Conservation (phyloP, 148 eudicot genomes). For the Nyssa sinensis region DNA sequence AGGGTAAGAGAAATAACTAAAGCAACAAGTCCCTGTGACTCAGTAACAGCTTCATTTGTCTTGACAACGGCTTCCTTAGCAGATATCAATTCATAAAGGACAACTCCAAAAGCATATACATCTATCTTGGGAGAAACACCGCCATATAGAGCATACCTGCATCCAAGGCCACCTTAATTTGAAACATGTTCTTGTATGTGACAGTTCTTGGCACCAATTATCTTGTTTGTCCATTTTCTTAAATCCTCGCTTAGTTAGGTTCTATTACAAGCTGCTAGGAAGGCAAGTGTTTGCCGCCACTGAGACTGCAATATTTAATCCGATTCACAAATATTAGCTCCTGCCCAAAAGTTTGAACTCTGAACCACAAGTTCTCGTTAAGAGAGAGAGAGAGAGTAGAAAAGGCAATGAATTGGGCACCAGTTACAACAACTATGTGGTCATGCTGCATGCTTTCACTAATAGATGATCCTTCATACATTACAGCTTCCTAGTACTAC, state of each 20-base stretch:
- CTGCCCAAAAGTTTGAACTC: neutral
- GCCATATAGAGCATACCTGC: slow-evolving; percentile 69
- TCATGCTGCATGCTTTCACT: neutral
- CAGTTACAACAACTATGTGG: too few relatives aligned
- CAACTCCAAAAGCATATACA: slow-evolving; percentile 84
- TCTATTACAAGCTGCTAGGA: neutral
- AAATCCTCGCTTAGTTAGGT: neutral
- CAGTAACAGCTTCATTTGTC: slow-evolving; percentile 31
- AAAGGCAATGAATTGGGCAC: too few relatives aligned
- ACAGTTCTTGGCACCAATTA: too few relatives aligned
- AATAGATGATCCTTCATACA: neutral
- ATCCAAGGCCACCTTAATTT: neutral
- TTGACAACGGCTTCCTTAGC: slow-evolving; percentile 69
- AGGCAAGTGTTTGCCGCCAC: neutral
- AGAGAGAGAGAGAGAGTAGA: too few relatives aligned
- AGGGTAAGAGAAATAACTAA: slow-evolving; percentile 38
- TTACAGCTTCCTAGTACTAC: too few relatives aligned
- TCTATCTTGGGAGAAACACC: slow-evolving; percentile 71
- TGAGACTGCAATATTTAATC: neutral
- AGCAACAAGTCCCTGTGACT: slow-evolving; percentile 56
- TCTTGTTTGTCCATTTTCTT: neutral
- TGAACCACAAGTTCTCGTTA: neutral
- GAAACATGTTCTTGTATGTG: neutral
- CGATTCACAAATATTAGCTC: neutral
- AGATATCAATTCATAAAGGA: slow-evolving; percentile 74